These are phyloP conservation scores for Eutypella sp. DNA, from an alignment of 2,329 filamentous ascomycete species.

Conservation along the genomic window DNA sequence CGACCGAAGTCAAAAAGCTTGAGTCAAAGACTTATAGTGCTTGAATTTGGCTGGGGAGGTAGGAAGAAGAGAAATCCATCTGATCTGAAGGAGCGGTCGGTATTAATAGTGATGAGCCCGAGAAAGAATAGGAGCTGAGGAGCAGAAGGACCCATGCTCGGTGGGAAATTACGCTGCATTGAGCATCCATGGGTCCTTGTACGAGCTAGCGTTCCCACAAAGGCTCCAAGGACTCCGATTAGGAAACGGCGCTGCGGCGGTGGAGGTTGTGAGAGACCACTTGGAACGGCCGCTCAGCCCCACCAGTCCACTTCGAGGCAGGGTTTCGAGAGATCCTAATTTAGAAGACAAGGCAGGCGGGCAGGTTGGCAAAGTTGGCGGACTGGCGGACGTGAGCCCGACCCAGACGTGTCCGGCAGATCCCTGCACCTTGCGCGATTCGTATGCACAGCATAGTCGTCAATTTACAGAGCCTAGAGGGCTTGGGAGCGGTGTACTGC, in stretches of 20 bases:
- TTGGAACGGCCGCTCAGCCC: neutral
- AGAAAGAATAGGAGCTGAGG: constrained; percentile 24
- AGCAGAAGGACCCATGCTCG: constrained; percentile 8
- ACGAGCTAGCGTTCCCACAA: constrained; percentile 12
- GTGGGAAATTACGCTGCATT: constrained; percentile 28
- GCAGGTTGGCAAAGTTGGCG: neutral
- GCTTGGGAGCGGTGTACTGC: neutral
- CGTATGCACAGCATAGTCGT: neutral
- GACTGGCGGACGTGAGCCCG: neutral
- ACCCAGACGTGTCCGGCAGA: neutral
- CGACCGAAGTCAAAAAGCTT: constrained; percentile 49
- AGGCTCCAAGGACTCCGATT: constrained; percentile 8
- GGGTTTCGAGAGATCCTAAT: neutral
- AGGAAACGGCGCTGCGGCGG: constrained; percentile 6
- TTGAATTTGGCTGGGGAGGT: constrained; percentile 35
- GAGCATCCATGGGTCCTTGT: constrained; percentile 13
- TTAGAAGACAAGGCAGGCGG: too few species aligned
- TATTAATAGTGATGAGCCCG: constrained; percentile 40
- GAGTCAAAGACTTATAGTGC: constrained; percentile 36
- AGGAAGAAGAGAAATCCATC: constrained; percentile 21
- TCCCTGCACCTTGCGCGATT: neutral
- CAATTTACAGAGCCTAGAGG: neutral
- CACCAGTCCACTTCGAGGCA: neutral
- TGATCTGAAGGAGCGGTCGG: constrained; percentile 30
- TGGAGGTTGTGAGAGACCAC: constrained; percentile 11